A percentile compares a stretch with the other conserved stretches of the same genome.
phyloP scores from a whole-genome alignment of 306 rosid genomes.

The Lagenaria siceraria region DNA sequence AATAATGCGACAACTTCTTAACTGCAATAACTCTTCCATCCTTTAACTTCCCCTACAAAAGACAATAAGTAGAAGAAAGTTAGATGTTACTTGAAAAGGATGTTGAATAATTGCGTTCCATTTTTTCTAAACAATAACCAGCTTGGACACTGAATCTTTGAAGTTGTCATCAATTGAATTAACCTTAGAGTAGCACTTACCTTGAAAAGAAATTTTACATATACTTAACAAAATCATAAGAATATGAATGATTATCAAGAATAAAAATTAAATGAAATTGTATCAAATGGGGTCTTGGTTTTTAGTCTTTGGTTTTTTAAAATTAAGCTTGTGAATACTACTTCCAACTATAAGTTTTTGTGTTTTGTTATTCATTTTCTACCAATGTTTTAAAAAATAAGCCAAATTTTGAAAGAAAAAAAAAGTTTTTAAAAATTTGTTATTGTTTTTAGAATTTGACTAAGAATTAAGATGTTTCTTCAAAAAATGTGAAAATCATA shows the following conservation, averaged over 20 bases:
- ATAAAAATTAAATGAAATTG: background rate
- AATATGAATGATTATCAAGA: background rate
- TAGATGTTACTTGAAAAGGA: background rate
- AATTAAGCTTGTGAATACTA: no score
- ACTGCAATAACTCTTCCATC: conserved; percentile 93
- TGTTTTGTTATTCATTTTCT: no score
- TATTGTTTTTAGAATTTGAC: no score
- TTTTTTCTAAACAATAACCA: background rate
- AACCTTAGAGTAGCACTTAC: background rate
- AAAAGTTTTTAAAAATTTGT: no score
- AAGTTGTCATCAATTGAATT: background rate
- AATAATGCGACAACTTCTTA: conserved; percentile 62
- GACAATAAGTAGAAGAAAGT: background rate
- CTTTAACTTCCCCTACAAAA: conserved; percentile 52
- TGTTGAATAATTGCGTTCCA: background rate
- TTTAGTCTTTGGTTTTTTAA: no score
- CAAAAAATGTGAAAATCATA: background rate
- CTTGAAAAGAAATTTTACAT: background rate
- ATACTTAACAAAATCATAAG: background rate
- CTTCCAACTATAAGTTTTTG: no score
- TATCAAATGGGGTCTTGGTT: no score
- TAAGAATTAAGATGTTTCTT: no score
- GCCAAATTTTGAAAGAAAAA: no score
- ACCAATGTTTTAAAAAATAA: no score
- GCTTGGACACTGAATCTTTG: background rate